Conservation (phyloP, 1,139 yeast species). For the Suhomyces bokatorum region DNA sequence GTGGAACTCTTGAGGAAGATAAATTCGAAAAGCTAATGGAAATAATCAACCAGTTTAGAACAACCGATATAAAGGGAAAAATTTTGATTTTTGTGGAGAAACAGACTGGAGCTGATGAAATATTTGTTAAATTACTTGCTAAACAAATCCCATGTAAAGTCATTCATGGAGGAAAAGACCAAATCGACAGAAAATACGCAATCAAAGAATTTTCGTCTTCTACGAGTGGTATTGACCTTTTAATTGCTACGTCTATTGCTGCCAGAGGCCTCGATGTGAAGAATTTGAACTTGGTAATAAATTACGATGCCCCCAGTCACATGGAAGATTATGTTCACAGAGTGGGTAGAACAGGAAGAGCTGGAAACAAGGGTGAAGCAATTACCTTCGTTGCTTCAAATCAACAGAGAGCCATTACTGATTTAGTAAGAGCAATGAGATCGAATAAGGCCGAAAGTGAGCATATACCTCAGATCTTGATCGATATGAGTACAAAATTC, state of each 20-base stretch:
- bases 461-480: constrained; percentile 50
- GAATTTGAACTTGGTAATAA: constrained; percentile 73
- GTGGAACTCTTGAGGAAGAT: constrained; percentile 14
- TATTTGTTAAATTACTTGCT: constrained; percentile 57
- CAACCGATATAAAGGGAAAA: constrained; percentile 44
- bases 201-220: constrained; percentile 63
- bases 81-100: constrained; percentile 83
- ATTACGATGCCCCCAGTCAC: constrained; percentile 88
- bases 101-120: constrained; percentile 75
- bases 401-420: constrained; percentile 72
- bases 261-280: constrained; percentile 95
- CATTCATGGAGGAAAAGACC: constrained; percentile 93
- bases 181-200: constrained; percentile 76
- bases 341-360: constrained; percentile 96
- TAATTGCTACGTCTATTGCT: constrained; percentile 91
- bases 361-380: constrained; percentile 78
- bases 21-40: constrained; percentile 59
- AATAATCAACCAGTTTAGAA: constrained; percentile 48
- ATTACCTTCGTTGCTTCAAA: constrained; percentile 65
- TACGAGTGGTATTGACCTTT: constrained; percentile 56
- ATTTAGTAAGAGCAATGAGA: constrained; percentile 69
- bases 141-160: constrained; percentile 63
- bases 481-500: constrained; percentile 57
- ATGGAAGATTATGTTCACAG: constrained; percentile 96
- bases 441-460: constrained; percentile 47